These are phyloP conservation scores for Kwoniella heveanensis DNA, from an alignment of 768 basidiomycete species.

Conservation along the genomic window DNA sequence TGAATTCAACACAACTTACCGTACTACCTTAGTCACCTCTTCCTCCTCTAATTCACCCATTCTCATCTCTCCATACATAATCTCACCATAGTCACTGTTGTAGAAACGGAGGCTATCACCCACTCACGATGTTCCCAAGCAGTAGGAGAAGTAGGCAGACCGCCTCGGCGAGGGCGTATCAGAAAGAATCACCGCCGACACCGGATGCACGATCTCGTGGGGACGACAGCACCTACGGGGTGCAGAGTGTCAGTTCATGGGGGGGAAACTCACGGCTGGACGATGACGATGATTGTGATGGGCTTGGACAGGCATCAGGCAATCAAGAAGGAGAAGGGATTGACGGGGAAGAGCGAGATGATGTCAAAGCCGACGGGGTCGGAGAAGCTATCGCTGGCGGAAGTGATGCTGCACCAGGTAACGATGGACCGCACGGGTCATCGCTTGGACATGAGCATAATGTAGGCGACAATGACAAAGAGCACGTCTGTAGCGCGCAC, in stretches of 20 bases:
- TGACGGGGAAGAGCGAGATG: not conserved
- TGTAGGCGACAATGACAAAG: too few relatives aligned
- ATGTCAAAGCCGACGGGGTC: too few relatives aligned
- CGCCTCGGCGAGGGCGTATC: slow-evolving; percentile 18
- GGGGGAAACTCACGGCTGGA: slow-evolving; percentile 13
- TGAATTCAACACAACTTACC: not conserved
- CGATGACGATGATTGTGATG: not conserved
- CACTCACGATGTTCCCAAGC: not conserved
- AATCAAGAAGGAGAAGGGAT: not conserved
- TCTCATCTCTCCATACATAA: not conserved
- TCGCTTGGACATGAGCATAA: not conserved
- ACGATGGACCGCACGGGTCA: too few relatives aligned
- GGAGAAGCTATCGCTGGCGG: too few relatives aligned
- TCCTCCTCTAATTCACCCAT: not conserved
- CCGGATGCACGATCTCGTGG: not conserved
- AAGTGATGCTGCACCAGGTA: too few relatives aligned
- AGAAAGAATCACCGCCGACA: slow-evolving; percentile 21
- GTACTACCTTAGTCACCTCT: not conserved
- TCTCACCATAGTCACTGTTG: too few relatives aligned
- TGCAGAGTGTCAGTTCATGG: slow-evolving; percentile 19
- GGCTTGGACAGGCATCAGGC: not conserved
- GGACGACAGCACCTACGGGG: slow-evolving; percentile 19
- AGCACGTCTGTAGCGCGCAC: too few relatives aligned
- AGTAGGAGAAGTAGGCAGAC: slow-evolving; percentile 1
- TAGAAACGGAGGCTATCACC: too few relatives aligned